These are phyloP conservation scores for Biancaea sappan DNA, from an alignment of 306 rosid genomes.

Conservation along the genomic window DNA sequence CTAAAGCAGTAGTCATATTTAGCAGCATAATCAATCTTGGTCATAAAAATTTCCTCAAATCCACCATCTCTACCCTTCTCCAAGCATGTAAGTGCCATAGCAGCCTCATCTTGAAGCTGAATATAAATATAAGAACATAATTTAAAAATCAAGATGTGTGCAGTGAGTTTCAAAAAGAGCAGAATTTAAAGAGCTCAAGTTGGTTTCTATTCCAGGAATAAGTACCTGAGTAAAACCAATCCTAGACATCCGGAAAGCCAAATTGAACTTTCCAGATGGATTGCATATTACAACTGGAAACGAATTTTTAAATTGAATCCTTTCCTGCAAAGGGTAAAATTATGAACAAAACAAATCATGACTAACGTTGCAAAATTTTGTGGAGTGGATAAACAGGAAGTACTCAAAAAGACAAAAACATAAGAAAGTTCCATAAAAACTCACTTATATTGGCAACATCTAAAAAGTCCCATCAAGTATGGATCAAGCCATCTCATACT, in stretches of 20 bases:
- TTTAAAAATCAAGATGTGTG: conserved; percentile 19
- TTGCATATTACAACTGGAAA: conserved; percentile 72
- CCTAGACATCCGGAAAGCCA: conserved; percentile 73
- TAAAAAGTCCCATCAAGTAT: not conserved
- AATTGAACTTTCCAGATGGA: conserved; percentile 62
- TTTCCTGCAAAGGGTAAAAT: conserved; percentile 64
- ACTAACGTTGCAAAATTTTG: conserved; percentile 20
- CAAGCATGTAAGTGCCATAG: conserved; percentile 66
- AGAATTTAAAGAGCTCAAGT: conserved; percentile 18
- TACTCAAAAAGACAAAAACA: conserved; percentile 9
- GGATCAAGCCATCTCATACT: not conserved
- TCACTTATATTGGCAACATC: not conserved
- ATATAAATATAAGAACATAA: conserved; percentile 9
- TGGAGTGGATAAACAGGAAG: conserved; percentile 5
- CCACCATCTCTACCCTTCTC: conserved; percentile 78
- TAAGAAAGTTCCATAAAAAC: not conserved
- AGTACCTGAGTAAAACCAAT: conserved; percentile 74
- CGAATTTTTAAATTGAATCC: conserved; percentile 58
- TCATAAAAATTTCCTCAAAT: conserved; percentile 88
- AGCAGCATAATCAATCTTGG: conserved; percentile 73
- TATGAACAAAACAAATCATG: conserved; percentile 27
- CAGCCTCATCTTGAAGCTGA: conserved; percentile 87
- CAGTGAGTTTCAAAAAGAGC: not conserved
- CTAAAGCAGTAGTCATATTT: conserved; percentile 85
- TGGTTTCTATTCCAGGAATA: conserved; percentile 12